Base-by-base conservation (phyloP, 805 yeast species). In the Pichia cephalocereana region DNA sequence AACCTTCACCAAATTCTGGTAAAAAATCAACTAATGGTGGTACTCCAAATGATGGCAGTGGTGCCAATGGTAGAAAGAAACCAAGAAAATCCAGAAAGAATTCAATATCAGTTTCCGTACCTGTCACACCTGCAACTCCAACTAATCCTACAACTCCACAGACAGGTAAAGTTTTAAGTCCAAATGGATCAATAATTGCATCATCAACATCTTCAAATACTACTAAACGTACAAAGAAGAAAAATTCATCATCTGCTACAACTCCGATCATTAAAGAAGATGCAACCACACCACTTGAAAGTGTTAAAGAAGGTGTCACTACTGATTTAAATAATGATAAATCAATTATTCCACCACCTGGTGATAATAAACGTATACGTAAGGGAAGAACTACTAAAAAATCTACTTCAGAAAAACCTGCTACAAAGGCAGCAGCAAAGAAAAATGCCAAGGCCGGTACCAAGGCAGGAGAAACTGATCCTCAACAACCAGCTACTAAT, bases 121-220 rank as follows among this genome's bases (percentile, higher is more conserved):
- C 69, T 6, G 66, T 62, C 7, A 65, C 69, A 18, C 69, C 69
- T 4, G 48, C 57, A 17, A 64, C 68, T 2, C 66, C 68, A 2
- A 60, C 54, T 38, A 52, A 57, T 12, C 59, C 60, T 40, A 54
- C 55, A 23, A 61, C 67, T 14, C 64, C 65, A 4, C 60, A 59
- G 2, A 36, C 50, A 40, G 40, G 51, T 52, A 12, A 59, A 32
- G 3, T 59, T 18, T 55, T 61, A 26, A 55, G 59, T 2, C 55
- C 58, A 34, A 40, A n/a, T 39, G 48, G 44, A 28, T 32, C 48
- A 8, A 3, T 19, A 37, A 17, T 9, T 10, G 12, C 39, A 10
- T 10, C 19, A 9, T 9, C 14, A n/a, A 2, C 19, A 7, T n/a
- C 9, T 14, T 19, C 44, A 18, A 40, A 45, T 4, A 30, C 42